Base-by-base conservation (phyloP, 2,329 filamentous ascomycete species). In the Claviceps fusiformis region DNA sequence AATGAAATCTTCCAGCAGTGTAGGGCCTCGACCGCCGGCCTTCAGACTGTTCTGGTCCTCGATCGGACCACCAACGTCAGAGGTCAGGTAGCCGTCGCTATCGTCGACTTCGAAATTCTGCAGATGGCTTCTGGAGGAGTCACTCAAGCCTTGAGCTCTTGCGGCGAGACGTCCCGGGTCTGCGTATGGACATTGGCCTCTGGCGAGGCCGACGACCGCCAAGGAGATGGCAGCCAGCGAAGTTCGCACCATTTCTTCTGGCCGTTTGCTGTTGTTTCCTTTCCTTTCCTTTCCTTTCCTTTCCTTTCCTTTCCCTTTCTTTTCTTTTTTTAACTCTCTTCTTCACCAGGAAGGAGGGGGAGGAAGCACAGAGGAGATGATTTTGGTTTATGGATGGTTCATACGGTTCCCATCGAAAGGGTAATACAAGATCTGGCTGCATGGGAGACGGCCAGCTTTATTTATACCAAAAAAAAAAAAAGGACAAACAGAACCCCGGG, bases 1-100 rank as follows among this genome's bases (percentile, higher is more conserved):
- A 59, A 85, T 82, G 52, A 85, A 87, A 64, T 89, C 86, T 62
- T 89, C 86, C 0, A 89, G 70, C 24, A 89, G 70, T 0, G 82
- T 84, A 1, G 85, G 78, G 1, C 86, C 86, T 48, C 84, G 74
- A 8, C 78, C 74, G 2, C 86, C 86, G n/a, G 78, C 83, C 61
- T 76, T 83, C 43, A 89, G 69, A 61, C 81, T 86, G 58, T 77
- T 73, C 62, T 86, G 82, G 35, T 89, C 85, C 50, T 74, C 73
- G 45, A 89, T 83, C 0, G 83, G 84, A 0, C 80, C 83, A 11
- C 85, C 86, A 29, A 80, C 80, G 63, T 88, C 85, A 33, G 79
- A 80, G 0, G 85, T 89, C 60, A 85, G 65, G 65, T 71, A 84
- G 2, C 72, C 71, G 39, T 76, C 64, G 49, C 72, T 73, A 59